Percentiles rank a stretch among this genome's conserved stretches.
Conservation (phyloP, 306 rosid genomes). For the Dryas alaskensis region DNA sequence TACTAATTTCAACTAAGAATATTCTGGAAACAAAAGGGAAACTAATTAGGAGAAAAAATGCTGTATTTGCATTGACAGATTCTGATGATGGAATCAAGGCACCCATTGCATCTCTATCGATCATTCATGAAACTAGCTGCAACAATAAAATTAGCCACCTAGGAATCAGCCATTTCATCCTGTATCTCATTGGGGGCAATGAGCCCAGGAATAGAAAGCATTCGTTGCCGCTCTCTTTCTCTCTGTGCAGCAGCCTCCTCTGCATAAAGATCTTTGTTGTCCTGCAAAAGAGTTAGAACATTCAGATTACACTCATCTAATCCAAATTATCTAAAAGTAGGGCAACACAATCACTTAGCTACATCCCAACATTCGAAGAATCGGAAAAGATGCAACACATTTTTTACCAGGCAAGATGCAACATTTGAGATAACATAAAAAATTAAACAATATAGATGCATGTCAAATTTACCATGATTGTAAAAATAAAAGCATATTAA, state of each 20-base stretch:
- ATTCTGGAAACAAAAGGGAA: conserved; percentile 39
- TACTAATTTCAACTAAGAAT: conserved; percentile 48
- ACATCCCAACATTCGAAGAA: not conserved
- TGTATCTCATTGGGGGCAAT: conserved; percentile 96
- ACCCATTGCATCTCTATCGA: conserved; percentile 36
- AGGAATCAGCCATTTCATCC: conserved; percentile 96
- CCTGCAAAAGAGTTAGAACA: conserved; percentile 48
- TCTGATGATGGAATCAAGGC: conserved; percentile 39
- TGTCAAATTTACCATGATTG: not conserved
- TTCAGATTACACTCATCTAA: not conserved
- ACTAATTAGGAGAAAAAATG: conserved; percentile 44
- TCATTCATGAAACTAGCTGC: conserved; percentile 38
- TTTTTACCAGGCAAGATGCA: not conserved
- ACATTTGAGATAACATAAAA: not conserved
- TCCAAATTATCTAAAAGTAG: not conserved
- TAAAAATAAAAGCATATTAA: too few relatives aligned
- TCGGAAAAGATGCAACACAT: too few relatives aligned
- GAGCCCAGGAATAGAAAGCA: conserved; percentile 96
- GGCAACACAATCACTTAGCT: not conserved
- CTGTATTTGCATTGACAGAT: conserved; percentile 36
- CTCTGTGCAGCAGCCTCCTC: conserved; percentile 98
- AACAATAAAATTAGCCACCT: conserved; percentile 26
- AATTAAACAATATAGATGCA: not conserved
- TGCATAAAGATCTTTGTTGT: conserved; percentile 92
- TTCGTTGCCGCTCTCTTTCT: conserved; percentile 90